Evolutionary conservation across 2,329 filamentous ascomycete genomes (phyloP).

Genomic region (Ilyonectria destructans): DNA sequence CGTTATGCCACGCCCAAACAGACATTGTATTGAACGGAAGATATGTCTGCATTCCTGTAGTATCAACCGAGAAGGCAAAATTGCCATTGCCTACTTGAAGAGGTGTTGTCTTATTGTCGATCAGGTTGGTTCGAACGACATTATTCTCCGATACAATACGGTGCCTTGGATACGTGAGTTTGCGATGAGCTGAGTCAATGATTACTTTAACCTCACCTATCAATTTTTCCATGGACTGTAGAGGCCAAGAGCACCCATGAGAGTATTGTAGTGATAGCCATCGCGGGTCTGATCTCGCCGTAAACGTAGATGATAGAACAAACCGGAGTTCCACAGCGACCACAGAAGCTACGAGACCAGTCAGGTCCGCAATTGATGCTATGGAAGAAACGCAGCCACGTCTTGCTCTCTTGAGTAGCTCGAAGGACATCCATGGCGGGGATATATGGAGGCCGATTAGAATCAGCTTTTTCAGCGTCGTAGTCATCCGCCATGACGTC

Average conservation of each 20-base stretch:
- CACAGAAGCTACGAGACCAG: constrained; percentile 46
- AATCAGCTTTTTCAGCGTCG: constrained; percentile 32
- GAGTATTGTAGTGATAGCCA: not conserved
- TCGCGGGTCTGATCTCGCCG: not conserved
- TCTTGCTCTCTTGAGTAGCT: constrained; percentile 30
- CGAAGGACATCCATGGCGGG: constrained; percentile 41
- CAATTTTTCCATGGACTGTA: constrained; percentile 6
- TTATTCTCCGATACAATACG: constrained; percentile 43
- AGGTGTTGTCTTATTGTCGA: constrained; percentile 61
- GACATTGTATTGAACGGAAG: constrained; percentile 64
- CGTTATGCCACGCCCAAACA: constrained; percentile 67
- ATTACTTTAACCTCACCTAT: constrained; percentile 4
- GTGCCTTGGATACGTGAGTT: constrained; percentile 35
- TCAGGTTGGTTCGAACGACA: constrained; percentile 42
- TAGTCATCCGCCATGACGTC: constrained; percentile 37
- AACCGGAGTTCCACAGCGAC: too few relatives aligned
- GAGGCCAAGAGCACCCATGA: not conserved
- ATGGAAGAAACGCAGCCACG: constrained; percentile 49
- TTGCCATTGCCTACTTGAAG: constrained; percentile 68
- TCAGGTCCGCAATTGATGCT: constrained; percentile 32
- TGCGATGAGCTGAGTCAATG: not conserved
- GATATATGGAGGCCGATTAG: constrained; percentile 37
- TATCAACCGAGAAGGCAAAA: constrained; percentile 64
- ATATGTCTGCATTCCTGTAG: constrained; percentile 63
- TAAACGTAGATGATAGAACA: not conserved